Evolutionary conservation across 208 protist species (phyloP).

Genomic region (Trypanosomatidae sp.): DNA sequence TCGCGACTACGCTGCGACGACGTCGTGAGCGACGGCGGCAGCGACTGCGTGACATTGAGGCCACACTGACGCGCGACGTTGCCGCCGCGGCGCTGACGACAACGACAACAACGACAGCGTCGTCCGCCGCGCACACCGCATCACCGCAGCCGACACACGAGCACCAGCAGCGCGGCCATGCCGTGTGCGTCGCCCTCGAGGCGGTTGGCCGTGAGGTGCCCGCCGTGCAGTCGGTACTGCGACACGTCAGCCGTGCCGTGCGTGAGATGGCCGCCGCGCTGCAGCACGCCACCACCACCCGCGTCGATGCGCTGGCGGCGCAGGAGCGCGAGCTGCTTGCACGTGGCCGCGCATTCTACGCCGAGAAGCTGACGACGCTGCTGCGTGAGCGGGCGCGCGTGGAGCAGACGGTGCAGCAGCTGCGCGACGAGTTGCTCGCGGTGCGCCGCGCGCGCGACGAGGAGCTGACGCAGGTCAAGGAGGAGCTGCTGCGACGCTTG

Average conservation of each 20-base stretch:
- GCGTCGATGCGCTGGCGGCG: slow-evolving; percentile 13
- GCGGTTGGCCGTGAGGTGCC: not conserved
- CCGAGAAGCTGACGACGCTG: slow-evolving; percentile 38
- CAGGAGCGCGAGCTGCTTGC: slow-evolving; percentile 23
- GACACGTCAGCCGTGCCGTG: slow-evolving; percentile 9
- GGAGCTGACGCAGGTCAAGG: slow-evolving; percentile 40
- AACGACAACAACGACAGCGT: not conserved
- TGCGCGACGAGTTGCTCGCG: slow-evolving; percentile 23
- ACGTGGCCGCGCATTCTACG: slow-evolving; percentile 51
- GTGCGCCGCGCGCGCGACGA: slow-evolving; percentile 43
- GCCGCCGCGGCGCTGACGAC: not conserved
- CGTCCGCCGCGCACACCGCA: not conserved
- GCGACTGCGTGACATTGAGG: no score
- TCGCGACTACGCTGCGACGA: no score
- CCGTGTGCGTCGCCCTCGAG: not conserved
- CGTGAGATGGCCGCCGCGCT: slow-evolving; percentile 10
- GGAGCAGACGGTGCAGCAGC: slow-evolving; percentile 10
- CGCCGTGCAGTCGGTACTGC: not conserved
- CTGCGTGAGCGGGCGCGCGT: slow-evolving; percentile 22
- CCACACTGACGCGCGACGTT: no score
- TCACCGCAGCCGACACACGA: not conserved
- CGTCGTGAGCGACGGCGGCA: no score
- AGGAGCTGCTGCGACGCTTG: slow-evolving; percentile 32
- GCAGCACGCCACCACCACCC: slow-evolving; percentile 7
- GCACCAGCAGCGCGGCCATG: not conserved